Evolutionary conservation across 1,284 basidiomycete genomes (phyloP), one percentile per base, ranked within the genome.

Genomic region (Ceratobasidium sp.): DNA sequence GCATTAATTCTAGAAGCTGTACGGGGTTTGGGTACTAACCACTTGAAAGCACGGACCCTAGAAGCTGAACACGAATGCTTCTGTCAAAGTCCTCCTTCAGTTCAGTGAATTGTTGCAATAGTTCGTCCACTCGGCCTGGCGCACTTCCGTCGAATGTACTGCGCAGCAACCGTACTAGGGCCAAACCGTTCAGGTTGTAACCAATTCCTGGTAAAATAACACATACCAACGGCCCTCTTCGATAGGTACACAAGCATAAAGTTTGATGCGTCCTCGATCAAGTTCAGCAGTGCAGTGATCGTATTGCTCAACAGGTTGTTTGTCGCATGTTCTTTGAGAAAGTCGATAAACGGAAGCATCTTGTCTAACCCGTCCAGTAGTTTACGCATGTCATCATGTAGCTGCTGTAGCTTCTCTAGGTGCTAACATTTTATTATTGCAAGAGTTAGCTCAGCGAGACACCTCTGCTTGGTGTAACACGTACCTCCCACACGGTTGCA

Each of bases 1-100:
- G n/a, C 7, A 27, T 31, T 48, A 29, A 27, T 9, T 7, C 24
- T 6, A 27, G 11, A 24, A 22, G n/a, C 5, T n/a, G 2, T 22
- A 11, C 3, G n/a, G 17, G 9, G 17, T 15, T 44, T 33, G 48
- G 22, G n/a, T 5, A 19, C 63, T 51, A 6, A 65, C 63, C 50
- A 29, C 22, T 53, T 22, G 48, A 31, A 3, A 65, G 5, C 9
- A 53, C 51, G 14, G 48, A n/a, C 31, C 36, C 51, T 7, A 65
- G n/a, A 15, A 36, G 48, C 47, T 65, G 47, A 1, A 22, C 27
- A n/a, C 51, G 63, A 22, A 65, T 33, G 15, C 47, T 48, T 29
- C 63, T 51, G 33, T 65, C 63, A 53, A 65, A 65, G 29, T 65
- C 63, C 17, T 65, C 63, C n/a, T 65, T 51, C 1, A 65, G 50